Base-by-base conservation (phyloP, 352 stramenopile species). In the Phytophthora quininea region DNA sequence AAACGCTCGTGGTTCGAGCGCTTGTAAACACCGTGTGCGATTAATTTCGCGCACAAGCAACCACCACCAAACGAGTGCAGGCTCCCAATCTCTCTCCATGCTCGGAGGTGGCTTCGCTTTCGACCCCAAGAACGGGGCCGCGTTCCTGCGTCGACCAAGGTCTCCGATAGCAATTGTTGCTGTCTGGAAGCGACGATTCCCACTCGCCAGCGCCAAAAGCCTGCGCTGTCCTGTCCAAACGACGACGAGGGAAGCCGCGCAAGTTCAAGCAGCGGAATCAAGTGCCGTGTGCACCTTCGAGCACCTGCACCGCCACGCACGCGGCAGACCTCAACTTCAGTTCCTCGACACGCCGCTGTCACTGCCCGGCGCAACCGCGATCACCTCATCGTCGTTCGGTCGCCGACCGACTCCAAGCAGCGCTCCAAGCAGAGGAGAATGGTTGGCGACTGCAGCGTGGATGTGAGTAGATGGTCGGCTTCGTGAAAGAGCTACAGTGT, bases 1-100 rank as follows among this genome's bases (percentile, higher is more conserved):
- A 53, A 3, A 57, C 42, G 54, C 45, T 49, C 6, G 53, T 62
- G 27, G 57, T 45, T 58, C 45, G 14, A 40, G 35, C 24, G 66
- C 50, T 55, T n/a, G 15, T 27, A 24, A 49, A 29, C 19, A 49
- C 15, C 11, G 24, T 9, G 43, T 49, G 15, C 43, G 19, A 49
- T 29, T 49, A 31, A 40, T 40, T 40, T 40, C 35, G 43, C 15
- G 43, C 43, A 24, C 8, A 5, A n/a, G 43, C 43, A 49, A 49
- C 43, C 43, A 49, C 43, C 24, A 49, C 43, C 43, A 49, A 49
- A 49, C 43, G 43, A 29, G 43, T 49, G 14, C 43, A n/a, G 8
- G 43, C 43, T n/a, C 19, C 19, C 19, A 0, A 24, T 24, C 19
- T 24, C 19, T 24, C 19, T 24, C 19, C 29, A 46, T 46, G 38